phyloP scores from a whole-genome alignment of 2,329 filamentous ascomycete genomes.

The Aureobasidium lini region DNA sequence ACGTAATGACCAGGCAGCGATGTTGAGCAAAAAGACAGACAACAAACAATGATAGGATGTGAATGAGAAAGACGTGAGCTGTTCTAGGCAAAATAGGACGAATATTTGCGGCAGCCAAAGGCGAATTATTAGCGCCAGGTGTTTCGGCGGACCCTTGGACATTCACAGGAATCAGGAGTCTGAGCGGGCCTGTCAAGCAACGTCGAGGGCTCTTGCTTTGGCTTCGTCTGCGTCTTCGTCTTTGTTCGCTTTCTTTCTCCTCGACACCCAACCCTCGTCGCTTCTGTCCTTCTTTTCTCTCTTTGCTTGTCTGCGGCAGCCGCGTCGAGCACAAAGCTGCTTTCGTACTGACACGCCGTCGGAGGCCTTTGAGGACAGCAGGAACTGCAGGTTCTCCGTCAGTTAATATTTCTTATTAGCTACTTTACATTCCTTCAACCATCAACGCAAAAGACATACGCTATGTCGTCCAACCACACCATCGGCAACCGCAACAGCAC shows the following conservation, averaged over 20 bases:
- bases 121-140: conserved; percentile 5
- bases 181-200: conserved; percentile 5
- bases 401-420: conserved; percentile 17
- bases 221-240: not conserved
- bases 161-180: conserved; percentile 8
- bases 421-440: conserved; percentile 7
- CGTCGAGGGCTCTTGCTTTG: not conserved
- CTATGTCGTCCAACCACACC: conserved; percentile 37
- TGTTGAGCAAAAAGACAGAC: not conserved
- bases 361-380: conserved; percentile 73
- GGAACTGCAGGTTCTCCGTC: conserved; percentile 65
- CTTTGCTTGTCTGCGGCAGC: conserved; percentile 5
- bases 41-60: too few relatives aligned
- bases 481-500: conserved; percentile 87
- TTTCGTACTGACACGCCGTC: conserved; percentile 13
- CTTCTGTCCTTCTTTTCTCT: conserved; percentile 4
- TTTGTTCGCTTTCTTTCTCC: conserved; percentile 7
- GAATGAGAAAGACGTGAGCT: not conserved
- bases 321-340: conserved; percentile 5
- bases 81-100: not conserved
- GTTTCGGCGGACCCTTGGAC: not conserved
- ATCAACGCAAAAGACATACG: not conserved
- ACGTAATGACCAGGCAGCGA: not conserved
- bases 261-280: not conserved
- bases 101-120: not conserved